Base-by-base conservation (phyloP, 495 filamentous ascomycete genomes). In the Talaromyces wortmannii region DNA sequence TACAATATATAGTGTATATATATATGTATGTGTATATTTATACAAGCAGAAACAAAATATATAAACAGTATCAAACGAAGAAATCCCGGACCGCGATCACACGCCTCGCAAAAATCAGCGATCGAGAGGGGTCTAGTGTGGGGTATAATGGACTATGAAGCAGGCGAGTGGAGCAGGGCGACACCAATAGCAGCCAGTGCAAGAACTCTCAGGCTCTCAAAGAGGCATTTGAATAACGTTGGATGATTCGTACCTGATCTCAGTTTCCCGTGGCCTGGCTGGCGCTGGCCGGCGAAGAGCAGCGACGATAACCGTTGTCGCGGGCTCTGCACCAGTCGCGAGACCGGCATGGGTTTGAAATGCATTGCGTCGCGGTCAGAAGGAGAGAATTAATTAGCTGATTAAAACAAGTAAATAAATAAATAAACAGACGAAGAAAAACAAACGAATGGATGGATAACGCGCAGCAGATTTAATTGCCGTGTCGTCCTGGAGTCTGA, bases 51-150 rank as follows among this genome's bases (percentile, higher is more conserved):
- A 48, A 23, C 23, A 23, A 23, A 23, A 23, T 23, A 23, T 23
- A 23, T 23, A 23, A 23, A 23, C 23, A 23, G 23, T 23, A 23
- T 23, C 8, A 16, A 33, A 52, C 50, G 50, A 52, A 45, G 40
- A 52, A 42, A 42, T 52, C 50, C 42, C 50, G 50, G 50, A 29
- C 33, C 36, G 13, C 36, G 13, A 23, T 23, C 23, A 23, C 23
- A 23, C 23, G 36, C 36, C 36, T 40, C 36, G 36, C 36, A 40
- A 8, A 40, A 40, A 40, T 40, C 36, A 40, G 36, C 13, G 36
- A 40, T 2, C 13, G 8, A 40, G 36, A 40, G 29, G 50, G 50
- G 50, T 33, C 43, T 52, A 52, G 50, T 52, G 50, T 52, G 50
- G 50, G 50, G 50, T 23, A 52, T 52, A 23, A 23, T 1, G 50